Evolutionary conservation across 2,329 filamentous ascomycete genomes (phyloP).

Genomic region (Cladosporium sp.): DNA sequence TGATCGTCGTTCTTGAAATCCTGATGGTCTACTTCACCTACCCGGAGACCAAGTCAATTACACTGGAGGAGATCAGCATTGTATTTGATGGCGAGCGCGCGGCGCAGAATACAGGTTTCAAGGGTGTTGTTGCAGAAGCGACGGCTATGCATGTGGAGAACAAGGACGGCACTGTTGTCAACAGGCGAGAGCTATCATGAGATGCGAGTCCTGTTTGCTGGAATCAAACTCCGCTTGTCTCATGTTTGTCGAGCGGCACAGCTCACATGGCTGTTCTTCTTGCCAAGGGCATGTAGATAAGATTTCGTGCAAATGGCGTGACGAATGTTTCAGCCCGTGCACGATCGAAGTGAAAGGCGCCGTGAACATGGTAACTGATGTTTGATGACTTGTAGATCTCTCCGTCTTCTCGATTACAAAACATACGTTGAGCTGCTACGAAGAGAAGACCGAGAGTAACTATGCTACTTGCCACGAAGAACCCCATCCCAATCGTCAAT

Average conservation of each 20-base stretch:
- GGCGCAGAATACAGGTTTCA: conserved; percentile 15
- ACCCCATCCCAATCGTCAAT: not conserved
- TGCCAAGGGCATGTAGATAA: too few relatives aligned
- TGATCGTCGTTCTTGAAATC: conserved; percentile 30
- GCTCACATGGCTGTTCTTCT: too few relatives aligned
- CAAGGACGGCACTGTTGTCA: not conserved
- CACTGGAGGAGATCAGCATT: conserved; percentile 21
- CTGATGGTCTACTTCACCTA: conserved; percentile 34
- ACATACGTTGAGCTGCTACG: not conserved
- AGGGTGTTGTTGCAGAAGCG: not conserved
- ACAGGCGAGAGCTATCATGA: conserved; percentile 2
- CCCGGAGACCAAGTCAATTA: conserved; percentile 36
- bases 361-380: too few relatives aligned
- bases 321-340: too few relatives aligned
- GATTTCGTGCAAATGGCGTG: too few relatives aligned
- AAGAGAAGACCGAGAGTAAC: not conserved
- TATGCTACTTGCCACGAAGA: not conserved
- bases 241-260: too few relatives aligned
- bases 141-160: not conserved
- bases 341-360: too few relatives aligned
- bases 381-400: not conserved
- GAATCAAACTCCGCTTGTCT: not conserved
- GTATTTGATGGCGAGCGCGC: conserved; percentile 21
- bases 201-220: not conserved
- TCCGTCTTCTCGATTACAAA: not conserved